Evolutionary conservation across 2,329 filamentous ascomycete genomes (phyloP), one percentile per base, ranked within the genome.

Genomic region (Rutstroemia sp.): DNA sequence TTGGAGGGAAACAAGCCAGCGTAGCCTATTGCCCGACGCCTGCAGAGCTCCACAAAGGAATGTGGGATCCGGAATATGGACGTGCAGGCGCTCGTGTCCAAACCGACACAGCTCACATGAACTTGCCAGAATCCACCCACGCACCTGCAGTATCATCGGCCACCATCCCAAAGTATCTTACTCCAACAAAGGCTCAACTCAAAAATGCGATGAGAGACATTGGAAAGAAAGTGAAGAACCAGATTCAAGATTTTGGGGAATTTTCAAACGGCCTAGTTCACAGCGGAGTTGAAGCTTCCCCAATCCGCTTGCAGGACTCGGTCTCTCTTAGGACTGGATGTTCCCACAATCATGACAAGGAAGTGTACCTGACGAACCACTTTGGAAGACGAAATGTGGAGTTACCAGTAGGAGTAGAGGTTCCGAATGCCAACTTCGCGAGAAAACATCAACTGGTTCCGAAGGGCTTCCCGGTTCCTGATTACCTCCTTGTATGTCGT

Each of bases 401-500:
- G 12, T 50, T 56, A 48, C 57, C 57, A 18, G 42, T 37, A 44
- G 57, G 54, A 19, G 42, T 49, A 48, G 62, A 71, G 19, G 69
- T 76, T 45, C 75, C 74, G 2, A 74, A 77, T 57, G 72, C 73
- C 12, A 73, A 73, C 47, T 77, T 77, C 59, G 75, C 74, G 5
- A 67, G 75, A 53, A 77, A 77, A 54, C 71, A 72, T 55, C 67
- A 67, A 5, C 59, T 77, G 14, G 66, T 74, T 34, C 71, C 73
- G 12, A 60, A 67, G 21, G 66, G 66, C 21, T 23, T 51, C 14
- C 44, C 46, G 30, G 37, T 56, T 46, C 58, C 58, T 10, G 37
- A 49, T 42, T 47, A 55, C 44, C 21, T 64, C 19, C 41, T 57
- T 8, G 21, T n/a, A 4, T 16, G 30, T 46, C 54, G 42, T 47